Percentiles rank a stretch among this genome's conserved stretches.
Evolutionary conservation across 495 filamentous ascomycete genomes (phyloP).

Genomic region (Aspergillus haitiensis): DNA sequence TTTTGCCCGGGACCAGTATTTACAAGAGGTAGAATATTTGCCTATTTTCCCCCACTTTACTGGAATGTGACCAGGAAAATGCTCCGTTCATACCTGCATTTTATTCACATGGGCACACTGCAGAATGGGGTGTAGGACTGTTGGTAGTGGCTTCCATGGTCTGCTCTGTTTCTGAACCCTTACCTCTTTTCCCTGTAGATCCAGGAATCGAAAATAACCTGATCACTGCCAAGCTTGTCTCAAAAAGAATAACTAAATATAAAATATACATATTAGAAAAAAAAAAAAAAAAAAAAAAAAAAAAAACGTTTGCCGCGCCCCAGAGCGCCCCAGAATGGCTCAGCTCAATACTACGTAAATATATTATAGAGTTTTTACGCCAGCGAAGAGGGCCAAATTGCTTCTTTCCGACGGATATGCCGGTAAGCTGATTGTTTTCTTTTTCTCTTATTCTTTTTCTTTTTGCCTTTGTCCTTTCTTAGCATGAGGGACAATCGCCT

Average conservation of each 20-base stretch:
- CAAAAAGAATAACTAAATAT: background rate
- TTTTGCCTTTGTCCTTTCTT: no score
- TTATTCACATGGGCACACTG: background rate
- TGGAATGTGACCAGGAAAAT: slow-evolving; percentile 23
- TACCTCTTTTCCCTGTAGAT: background rate
- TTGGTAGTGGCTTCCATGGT: background rate
- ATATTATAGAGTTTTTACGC: background rate
- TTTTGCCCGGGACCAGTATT: background rate
- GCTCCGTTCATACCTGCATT: slow-evolving; percentile 7
- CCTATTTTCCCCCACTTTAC: slow-evolving; percentile 6
- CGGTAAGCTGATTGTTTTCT: no score
- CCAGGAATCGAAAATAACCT: background rate
- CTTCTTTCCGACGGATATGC: background rate
- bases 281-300: background rate
- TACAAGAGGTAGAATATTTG: background rate
- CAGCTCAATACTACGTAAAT: background rate
- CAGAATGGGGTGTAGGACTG: background rate
- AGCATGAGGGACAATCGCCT: no score
- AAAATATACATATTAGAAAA: background rate
- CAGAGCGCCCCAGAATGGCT: background rate
- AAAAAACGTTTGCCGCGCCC: background rate
- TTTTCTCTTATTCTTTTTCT: no score
- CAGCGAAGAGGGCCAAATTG: background rate
- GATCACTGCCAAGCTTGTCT: background rate
- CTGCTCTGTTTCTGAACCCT: background rate